Percentiles rank a stretch among this genome's conserved stretches.
Conservation (phyloP, 192 early-diverging fungal species). For the Gamsiella multidivaricata region DNA sequence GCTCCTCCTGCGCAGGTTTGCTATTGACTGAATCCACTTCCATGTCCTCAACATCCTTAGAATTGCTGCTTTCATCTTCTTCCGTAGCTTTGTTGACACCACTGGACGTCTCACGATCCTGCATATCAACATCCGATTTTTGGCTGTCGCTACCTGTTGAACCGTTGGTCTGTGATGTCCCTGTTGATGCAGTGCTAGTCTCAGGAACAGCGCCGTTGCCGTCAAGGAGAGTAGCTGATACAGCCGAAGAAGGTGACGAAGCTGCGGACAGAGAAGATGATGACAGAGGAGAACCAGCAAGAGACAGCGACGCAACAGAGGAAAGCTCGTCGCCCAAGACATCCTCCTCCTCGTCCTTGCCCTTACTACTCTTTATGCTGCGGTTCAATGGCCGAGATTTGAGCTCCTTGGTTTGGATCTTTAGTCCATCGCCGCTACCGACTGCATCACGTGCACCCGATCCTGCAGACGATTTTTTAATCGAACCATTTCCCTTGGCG, state of each 20-base stretch:
- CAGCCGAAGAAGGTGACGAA: conserved; percentile 32
- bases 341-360: conserved; percentile 35
- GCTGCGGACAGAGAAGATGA: conserved; percentile 34
- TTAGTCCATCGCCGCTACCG: neutral
- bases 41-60: conserved; percentile 11
- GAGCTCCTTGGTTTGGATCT: conserved; percentile 25
- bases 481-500: conserved; percentile 9
- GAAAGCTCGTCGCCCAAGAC: conserved; percentile 42
- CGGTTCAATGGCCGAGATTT: conserved; percentile 11
- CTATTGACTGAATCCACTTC: conserved; percentile 3
- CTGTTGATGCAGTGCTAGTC: neutral
- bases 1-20: neutral
- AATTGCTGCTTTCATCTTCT: neutral
- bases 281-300: conserved; percentile 24
- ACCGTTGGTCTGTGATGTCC: neutral
- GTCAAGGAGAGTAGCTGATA: conserved; percentile 5
- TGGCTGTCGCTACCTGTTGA: neutral
- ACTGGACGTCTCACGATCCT: neutral
- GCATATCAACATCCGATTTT: conserved; percentile 24
- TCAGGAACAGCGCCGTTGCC: neutral
- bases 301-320: conserved; percentile 26
- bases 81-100: neutral
- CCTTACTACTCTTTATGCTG: conserved; percentile 7
- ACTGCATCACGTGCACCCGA: neutral
- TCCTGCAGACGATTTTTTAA: neutral